phyloP scores from a whole-genome alignment of 2,329 filamentous ascomycete species.

The Ceratocystis albifundus region DNA sequence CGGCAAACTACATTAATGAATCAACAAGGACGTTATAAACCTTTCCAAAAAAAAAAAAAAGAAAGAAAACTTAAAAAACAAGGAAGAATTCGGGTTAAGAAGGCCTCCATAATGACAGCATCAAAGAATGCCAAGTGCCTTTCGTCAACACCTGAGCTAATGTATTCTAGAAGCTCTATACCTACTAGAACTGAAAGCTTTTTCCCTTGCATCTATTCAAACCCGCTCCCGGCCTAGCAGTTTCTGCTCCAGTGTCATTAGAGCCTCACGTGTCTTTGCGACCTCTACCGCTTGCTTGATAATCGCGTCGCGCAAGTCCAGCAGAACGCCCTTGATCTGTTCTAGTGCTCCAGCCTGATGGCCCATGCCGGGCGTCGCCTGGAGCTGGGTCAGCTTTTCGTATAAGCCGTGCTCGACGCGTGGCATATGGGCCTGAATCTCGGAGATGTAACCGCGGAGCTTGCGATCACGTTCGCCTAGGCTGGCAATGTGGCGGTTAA shows the following conservation, averaged over 20 bases:
- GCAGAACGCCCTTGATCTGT: constrained; percentile 31
- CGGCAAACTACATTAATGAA: not conserved
- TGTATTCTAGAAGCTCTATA: not conserved
- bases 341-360: constrained; percentile 25
- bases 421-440: constrained; percentile 39
- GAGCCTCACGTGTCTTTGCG: constrained; percentile 34
- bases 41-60: not conserved
- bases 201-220: constrained; percentile 6
- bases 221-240: constrained; percentile 27
- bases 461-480: constrained; percentile 36
- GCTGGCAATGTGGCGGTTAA: constrained; percentile 36
- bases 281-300: constrained; percentile 35
- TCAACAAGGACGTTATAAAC: not conserved
- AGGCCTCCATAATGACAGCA: constrained; percentile 12
- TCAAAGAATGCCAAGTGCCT: not conserved
- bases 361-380: constrained; percentile 25
- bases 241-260: constrained; percentile 34
- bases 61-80: too few species aligned
- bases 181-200: not conserved
- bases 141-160: not conserved
- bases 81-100: not conserved
- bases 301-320: constrained; percentile 35
- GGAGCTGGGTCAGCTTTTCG: constrained; percentile 28
- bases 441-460: constrained; percentile 36
- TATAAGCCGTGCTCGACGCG: constrained; percentile 39